Base-by-base conservation (phyloP, 2,329 filamentous ascomycete genomes). In the Dryadomyces quercivorus region DNA sequence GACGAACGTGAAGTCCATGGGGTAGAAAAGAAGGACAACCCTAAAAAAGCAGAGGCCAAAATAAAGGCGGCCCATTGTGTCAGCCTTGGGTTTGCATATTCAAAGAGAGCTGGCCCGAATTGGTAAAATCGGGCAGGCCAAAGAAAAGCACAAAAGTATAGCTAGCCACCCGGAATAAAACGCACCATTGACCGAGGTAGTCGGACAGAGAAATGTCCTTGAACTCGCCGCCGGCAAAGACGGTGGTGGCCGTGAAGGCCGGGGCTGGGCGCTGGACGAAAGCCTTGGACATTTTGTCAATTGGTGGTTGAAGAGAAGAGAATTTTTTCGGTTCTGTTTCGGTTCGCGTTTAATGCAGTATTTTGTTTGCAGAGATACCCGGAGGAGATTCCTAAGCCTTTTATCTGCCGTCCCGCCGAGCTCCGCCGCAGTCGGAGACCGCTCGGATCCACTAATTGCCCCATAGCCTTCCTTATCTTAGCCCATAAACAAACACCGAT, bases 1-100 rank as follows among this genome's bases (percentile, higher is more conserved):
- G 64, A 84, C 80, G 61, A 84, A 84, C 61, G 80, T 83, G 75
- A 81, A 85, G 62, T 82, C 81, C 70, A 82, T 80, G 55, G 81
- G 81, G 66, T 84, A 80, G 72, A 84, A 84, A 59, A 80, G 76
- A 38, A 85, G 78, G 61, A 84, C 72, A 56, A 84, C 75, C 81
- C 81, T 73, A 26, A 31, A 31, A 31, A 31, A 31, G 26, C 26
- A 31, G 26, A 31, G n/a, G 48, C 12, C 7, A 8, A 34, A 34
- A 9, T 10, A 20, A 38, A 18, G 31, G 38, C 7, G 20, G 16
- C 38, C 10, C 43, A 22, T 53, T 55, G 47, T 5, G 44, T 9
- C 13, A 16, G 10, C 22, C 50, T 38, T 43, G 36, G 16, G 47
- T 26, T 49, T 4, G 15, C 18, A n/a, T 18, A 21, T 10, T 13